Base-by-base conservation (phyloP, 495 filamentous ascomycete genomes). In the Chaetomium cochliodes region DNA sequence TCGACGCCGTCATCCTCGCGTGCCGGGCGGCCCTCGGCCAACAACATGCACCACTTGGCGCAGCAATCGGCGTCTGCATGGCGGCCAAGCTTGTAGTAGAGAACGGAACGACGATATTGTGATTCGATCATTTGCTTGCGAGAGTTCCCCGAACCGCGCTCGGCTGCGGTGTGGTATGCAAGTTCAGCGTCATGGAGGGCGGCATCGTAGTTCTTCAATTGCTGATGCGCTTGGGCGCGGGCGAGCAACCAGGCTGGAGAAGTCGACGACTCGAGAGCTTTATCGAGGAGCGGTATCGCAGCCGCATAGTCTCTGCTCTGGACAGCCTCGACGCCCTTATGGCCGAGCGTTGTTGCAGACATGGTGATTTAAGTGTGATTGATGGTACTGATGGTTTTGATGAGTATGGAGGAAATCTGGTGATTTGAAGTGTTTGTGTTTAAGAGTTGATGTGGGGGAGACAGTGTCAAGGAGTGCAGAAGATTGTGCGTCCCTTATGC, bases 181-280 rank as follows among this genome's bases (percentile, higher is more conserved):
- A 85, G 78, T 68, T 97, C 92, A 39, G 92, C 90, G 79, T 98
- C 94, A 20, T 74, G 76, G 12, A 98, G 85, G 0, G 94, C 90
- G 0, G 85, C 77, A 4, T 79, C 75, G 49, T 73, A 71, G 56
- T 71, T 68, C 46, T 81, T 76, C 16, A 77, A 72, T 60, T 93
- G 89, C 11, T 91, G 84, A 70, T 91, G 88, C 30, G 92, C 92
- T 13, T 87, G 93, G 2, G 92, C 90, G 28, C 96, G 91, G 73
- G 94, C 88, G 65, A 96, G 86, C 66, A 94, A 90, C 84, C 96
- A 98, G 63, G 85, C 74, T 6, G 91, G 89, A 9, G 92, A 89
- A 39, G 82, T 85, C 13, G 90, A 87, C 8, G 82, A 73, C 30
- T 80, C 68, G 6, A 98, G 78, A n/a, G 93, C 94, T 53, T 82